Evolutionary conservation across 192 early-diverging fungal species (phyloP).

Genomic region (Umbelopsis vinacea): DNA sequence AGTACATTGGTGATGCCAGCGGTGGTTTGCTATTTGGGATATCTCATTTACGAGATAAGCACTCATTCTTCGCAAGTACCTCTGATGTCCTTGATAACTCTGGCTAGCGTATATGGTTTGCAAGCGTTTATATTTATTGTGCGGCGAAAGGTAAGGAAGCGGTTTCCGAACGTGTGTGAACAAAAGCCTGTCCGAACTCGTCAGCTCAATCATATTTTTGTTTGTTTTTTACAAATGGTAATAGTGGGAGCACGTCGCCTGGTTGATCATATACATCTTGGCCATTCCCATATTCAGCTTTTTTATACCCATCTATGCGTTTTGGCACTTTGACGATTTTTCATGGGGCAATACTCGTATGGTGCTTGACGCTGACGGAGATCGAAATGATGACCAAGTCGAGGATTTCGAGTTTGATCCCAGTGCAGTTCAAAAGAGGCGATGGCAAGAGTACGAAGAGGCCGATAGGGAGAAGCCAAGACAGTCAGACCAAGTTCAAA

Average conservation of each 20-base stretch:
- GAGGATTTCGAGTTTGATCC: constrained; percentile 72
- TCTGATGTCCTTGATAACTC: constrained; percentile 82
- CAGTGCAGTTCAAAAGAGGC: constrained; percentile 60
- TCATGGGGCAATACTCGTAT: constrained; percentile 97
- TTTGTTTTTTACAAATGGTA: neutral
- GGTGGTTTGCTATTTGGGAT: constrained; percentile 83
- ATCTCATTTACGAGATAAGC: constrained; percentile 71
- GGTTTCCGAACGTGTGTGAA: neutral
- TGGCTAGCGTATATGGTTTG: constrained; percentile 84
- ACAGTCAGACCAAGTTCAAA: neutral
- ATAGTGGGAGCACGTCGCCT: constrained; percentile 10
- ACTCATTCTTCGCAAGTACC: constrained; percentile 66
- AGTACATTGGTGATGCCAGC: constrained; percentile 94
- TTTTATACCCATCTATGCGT: constrained; percentile 66
- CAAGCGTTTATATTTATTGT: constrained; percentile 73
- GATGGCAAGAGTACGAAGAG: constrained; percentile 73
- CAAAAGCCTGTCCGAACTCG: neutral
- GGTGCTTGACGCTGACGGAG: constrained; percentile 46
- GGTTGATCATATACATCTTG: neutral
- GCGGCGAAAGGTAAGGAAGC: constrained; percentile 64
- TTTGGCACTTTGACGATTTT: constrained; percentile 99
- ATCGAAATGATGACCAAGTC: constrained; percentile 23
- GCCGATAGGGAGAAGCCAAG: constrained; percentile 40
- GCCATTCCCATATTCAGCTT: neutral
- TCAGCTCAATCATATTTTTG: neutral